Evolutionary conservation across 2,329 filamentous ascomycete genomes (phyloP).

Genomic region (Fusarium sarcochroum): DNA sequence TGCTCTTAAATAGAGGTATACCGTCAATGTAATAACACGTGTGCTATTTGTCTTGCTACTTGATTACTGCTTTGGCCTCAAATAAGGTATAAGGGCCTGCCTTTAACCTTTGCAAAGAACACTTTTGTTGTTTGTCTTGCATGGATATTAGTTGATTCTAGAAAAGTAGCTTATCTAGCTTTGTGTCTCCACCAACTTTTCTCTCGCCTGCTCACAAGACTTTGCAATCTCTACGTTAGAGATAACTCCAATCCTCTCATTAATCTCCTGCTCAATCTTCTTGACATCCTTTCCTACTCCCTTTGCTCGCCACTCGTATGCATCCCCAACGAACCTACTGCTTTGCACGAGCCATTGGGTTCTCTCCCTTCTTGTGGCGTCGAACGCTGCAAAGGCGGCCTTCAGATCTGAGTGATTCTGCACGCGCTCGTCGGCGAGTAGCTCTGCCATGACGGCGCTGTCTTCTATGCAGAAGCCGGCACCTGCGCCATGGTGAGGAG

Average conservation of each 20-base stretch:
- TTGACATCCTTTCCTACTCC: conserved; percentile 35
- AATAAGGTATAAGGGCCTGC: too few relatives aligned
- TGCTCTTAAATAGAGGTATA: too few relatives aligned
- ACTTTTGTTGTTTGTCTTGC: too few relatives aligned
- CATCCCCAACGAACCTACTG: conserved; percentile 58
- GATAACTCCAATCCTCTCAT: conserved; percentile 29
- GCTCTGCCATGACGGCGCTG: conserved; percentile 55
- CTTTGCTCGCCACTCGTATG: conserved; percentile 61
- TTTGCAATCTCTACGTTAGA: conserved; percentile 26
- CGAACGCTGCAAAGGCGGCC: conserved; percentile 57
- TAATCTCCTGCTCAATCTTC: conserved; percentile 39
- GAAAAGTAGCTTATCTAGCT: background rate
- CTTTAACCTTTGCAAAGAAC: too few relatives aligned
- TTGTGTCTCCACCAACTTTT: background rate
- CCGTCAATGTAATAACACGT: too few relatives aligned
- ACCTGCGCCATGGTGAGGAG: conserved; percentile 72
- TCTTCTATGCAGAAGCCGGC: conserved; percentile 72
- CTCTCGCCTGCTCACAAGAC: conserved; percentile 15
- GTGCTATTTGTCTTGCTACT: too few relatives aligned
- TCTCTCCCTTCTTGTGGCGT: conserved; percentile 64
- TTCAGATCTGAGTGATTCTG: conserved; percentile 45
- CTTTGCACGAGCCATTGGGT: conserved; percentile 65
- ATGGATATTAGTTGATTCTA: background rate
- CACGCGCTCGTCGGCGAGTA: conserved; percentile 61
- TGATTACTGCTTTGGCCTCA: too few relatives aligned